phyloP scores from a whole-genome alignment of 176 grass and related monocot species.

The Oryza meyeriana region DNA sequence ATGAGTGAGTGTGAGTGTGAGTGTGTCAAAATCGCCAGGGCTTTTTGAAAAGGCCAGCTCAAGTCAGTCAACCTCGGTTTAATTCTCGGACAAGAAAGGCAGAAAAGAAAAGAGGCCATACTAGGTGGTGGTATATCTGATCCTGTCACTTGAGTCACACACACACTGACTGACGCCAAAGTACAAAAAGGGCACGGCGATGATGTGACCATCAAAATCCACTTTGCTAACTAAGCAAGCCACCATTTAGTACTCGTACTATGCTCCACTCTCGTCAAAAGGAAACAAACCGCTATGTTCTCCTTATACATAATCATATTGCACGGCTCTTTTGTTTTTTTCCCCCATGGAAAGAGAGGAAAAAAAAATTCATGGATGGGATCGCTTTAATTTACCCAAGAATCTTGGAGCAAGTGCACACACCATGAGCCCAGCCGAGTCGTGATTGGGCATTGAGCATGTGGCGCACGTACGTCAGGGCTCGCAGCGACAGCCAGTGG shows the following conservation, averaged over 20 bases:
- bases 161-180: conserved; percentile 15
- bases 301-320: background rate
- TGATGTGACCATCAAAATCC: conserved; percentile 34
- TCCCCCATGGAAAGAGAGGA: background rate
- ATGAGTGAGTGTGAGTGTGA: background rate
- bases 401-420: conserved; percentile 27
- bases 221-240: conserved; percentile 9
- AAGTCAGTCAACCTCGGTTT: conserved; percentile 25
- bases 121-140: background rate
- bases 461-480: background rate
- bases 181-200: background rate
- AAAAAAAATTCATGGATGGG: background rate
- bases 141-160: background rate
- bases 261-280: background rate
- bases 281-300: background rate
- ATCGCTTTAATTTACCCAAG: conserved; percentile 28
- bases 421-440: background rate
- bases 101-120: background rate
- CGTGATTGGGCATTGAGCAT: conserved; percentile 15
- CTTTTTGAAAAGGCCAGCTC: conserved; percentile 11
- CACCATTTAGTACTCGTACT: conserved; percentile 12
- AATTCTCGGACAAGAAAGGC: background rate
- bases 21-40: conserved; percentile 9
- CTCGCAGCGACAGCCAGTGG: too few species aligned
- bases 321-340: background rate